Evolutionary conservation across 345 rosid genomes (phyloP), one percentile per base, ranked within the genome.

Genomic region (Populus alba): DNA sequence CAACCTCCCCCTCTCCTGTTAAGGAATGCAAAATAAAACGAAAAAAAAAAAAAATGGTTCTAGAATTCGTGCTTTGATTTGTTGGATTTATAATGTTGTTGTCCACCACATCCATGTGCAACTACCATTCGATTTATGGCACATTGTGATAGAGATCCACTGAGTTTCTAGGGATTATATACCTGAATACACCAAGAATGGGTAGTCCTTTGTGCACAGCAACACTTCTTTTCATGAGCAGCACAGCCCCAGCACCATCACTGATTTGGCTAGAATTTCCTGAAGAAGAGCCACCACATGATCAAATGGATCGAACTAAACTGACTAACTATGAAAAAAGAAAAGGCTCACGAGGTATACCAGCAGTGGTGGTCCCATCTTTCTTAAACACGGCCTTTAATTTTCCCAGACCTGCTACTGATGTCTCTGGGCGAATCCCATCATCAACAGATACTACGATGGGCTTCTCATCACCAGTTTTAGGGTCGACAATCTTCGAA

Each of bases 181-280:
- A 88, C 98, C 98, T 92, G 88, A 95, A 92, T 55, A 95, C 96
- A 67, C 98, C 98, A 74, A 95, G 93, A 71, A 95, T 89, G 45
- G 97, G 92, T 22, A 93, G 83, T 63, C 94, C 93, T 85, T 92
- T 95, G 35, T 27, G 80, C 87, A 90, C 80, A 29, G 97, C 99
- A 72, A 91, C 80, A 80, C 90, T 91, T 83, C 97, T 93, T 87
- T 85, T 91, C 98, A 95, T 95, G 68, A 93, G 96, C 75, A 95
- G 88, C 72, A 93, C 98, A 78, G 97, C 99, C 70, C 96, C 99
- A 68, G 99, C 97, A 57, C 97, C 98, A 77, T 93, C 98, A 87
- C 81, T 92, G 61, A 93, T 84, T 88, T 95, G 99, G 85, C 98
- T 93, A 77, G 99, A 92, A 81, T 93, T 95, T 68, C 99, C 99